Conservation (phyloP, 495 filamentous ascomycete species). For the Tuber calosporum region DNA sequence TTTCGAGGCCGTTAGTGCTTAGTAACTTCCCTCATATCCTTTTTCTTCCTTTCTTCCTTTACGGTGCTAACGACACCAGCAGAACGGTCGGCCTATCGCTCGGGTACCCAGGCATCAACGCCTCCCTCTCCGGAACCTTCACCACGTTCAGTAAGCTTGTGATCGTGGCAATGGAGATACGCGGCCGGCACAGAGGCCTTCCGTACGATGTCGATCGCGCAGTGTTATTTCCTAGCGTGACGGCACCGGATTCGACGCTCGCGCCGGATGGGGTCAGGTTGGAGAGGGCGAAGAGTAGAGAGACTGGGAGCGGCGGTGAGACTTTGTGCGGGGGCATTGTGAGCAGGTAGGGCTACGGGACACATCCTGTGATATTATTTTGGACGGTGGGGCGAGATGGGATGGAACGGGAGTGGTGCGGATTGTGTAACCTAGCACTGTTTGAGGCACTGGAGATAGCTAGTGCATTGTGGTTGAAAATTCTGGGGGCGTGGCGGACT, state of each 20-base stretch:
- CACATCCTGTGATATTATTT: neutral
- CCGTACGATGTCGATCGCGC: conserved; percentile 87
- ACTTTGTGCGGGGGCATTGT: neutral
- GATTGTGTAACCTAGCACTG: neutral
- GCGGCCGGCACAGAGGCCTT: conserved; percentile 82
- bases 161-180: conserved; percentile 83
- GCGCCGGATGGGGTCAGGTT: conserved; percentile 20
- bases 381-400: neutral
- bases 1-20: conserved; percentile 87
- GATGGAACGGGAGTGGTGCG: neutral
- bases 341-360: neutral
- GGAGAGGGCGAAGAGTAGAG: neutral
- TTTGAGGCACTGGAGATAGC: too few relatives aligned
- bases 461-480: too few relatives aligned
- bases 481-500: too few relatives aligned
- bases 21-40: conserved; percentile 42
- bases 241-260: conserved; percentile 50
- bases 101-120: conserved; percentile 64
- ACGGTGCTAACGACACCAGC: conserved; percentile 14
- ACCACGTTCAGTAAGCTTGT: conserved; percentile 72
- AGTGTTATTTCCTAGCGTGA: conserved; percentile 59
- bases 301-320: neutral
- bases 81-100: conserved; percentile 87
- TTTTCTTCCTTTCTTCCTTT: neutral
- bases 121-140: conserved; percentile 75